Evolutionary conservation across 192 early-diverging fungal species (phyloP).

Genomic region (Entomortierella beljakovae): DNA sequence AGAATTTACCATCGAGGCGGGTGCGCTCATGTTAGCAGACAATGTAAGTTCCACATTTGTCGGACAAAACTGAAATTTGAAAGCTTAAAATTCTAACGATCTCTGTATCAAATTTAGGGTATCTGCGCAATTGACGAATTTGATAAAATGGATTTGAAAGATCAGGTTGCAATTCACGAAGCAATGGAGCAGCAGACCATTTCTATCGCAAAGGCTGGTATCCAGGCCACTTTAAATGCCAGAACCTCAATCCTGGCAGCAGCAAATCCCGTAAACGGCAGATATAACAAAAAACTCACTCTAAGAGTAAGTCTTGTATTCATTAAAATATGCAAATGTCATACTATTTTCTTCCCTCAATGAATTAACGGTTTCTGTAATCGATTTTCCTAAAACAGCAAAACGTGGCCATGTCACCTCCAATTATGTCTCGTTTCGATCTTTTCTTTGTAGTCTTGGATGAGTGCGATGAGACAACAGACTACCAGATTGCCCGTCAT

Average conservation of each 20-base stretch:
- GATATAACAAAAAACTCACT: constrained; percentile 96
- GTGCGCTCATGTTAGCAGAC: constrained; percentile 97
- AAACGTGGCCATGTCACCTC: constrained; percentile 96
- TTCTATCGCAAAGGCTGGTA: constrained; percentile 95
- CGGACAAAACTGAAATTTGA: background rate
- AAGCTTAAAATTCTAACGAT: background rate
- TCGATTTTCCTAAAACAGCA: constrained; percentile 64
- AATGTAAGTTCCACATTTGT: constrained; percentile 66
- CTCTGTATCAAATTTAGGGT: too few species aligned
- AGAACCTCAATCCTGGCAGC: constrained; percentile 96
- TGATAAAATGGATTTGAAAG: constrained; percentile 97
- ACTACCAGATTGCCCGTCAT: constrained; percentile 92
- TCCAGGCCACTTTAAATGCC: constrained; percentile 95
- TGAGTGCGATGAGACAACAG: constrained; percentile 89
- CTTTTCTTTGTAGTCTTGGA: constrained; percentile 98
- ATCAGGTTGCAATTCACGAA: constrained; percentile 99
- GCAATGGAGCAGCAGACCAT: constrained; percentile 99
- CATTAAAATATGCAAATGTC: background rate
- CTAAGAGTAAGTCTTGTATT: constrained; percentile 84
- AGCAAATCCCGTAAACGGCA: constrained; percentile 94
- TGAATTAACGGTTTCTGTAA: background rate
- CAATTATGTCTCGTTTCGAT: constrained; percentile 99
- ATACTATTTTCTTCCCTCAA: background rate
- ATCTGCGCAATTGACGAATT: constrained; percentile 99
- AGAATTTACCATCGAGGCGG: constrained; percentile 98